Evolutionary conservation across 75 land plant species (phyloP).

Genomic region (Selaginella moellendorffii): DNA sequence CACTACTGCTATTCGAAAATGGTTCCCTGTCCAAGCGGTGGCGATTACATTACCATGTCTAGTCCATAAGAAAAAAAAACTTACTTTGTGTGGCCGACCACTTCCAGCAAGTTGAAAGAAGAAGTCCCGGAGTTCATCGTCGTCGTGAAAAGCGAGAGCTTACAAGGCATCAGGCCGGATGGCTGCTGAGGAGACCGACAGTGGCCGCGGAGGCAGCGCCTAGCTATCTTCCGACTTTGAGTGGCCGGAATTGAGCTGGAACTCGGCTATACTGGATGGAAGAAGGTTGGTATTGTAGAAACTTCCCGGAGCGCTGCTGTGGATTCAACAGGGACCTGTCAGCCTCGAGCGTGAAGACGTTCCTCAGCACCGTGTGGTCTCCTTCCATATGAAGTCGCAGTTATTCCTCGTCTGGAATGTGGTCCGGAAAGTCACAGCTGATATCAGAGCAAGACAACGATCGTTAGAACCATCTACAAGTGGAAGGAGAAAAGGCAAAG

Average conservation of each 20-base stretch:
- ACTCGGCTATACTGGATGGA: background rate
- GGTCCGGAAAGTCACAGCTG: too few relatives aligned
- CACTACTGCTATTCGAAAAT: background rate
- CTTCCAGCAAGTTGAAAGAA: background rate
- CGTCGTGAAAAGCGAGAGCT: background rate
- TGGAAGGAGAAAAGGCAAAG: too few relatives aligned
- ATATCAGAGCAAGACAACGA: too few relatives aligned
- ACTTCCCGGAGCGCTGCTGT: background rate
- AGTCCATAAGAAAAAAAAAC: background rate
- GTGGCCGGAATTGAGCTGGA: background rate
- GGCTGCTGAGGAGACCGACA: background rate
- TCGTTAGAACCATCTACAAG: too few relatives aligned
- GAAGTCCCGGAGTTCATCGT: background rate
- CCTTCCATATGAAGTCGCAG: background rate
- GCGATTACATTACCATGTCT: background rate
- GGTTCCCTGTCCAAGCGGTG: background rate
- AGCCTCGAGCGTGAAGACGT: background rate
- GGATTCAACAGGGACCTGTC: background rate
- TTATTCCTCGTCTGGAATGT: too few relatives aligned
- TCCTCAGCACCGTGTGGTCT: background rate
- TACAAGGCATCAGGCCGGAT: background rate
- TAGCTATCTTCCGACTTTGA: background rate
- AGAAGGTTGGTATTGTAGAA: background rate
- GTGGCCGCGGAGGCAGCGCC: background rate
- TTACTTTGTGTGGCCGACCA: background rate